Percentiles rank a stretch among this genome's conserved stretches.
Evolutionary conservation across 164 flowering plant genomes (phyloP).

Genomic region (Berberis vulgaris): DNA sequence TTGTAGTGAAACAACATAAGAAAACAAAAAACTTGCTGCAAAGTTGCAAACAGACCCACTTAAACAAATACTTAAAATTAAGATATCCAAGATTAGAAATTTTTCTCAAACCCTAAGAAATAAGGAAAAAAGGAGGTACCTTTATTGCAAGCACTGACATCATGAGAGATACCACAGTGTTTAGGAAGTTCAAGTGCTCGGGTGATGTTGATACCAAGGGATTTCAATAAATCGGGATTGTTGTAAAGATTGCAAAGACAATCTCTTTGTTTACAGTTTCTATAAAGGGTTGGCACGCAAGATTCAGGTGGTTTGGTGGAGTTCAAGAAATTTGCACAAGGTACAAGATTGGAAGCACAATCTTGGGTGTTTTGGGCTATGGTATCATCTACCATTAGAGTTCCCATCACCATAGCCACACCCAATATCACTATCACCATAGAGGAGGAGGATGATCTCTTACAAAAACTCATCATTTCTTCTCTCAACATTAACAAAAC

Average conservation of each 20-base stretch:
- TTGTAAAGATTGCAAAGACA: slow-evolving; percentile 57
- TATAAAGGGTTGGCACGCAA: slow-evolving; percentile 42
- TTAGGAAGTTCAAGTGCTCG: slow-evolving; percentile 34
- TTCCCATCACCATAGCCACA: slow-evolving; percentile 11
- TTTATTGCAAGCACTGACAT: slow-evolving; percentile 19
- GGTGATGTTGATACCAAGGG: slow-evolving; percentile 26
- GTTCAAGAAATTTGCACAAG: slow-evolving; percentile 35
- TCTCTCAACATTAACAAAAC: too few relatives aligned
- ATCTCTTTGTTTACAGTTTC: slow-evolving; percentile 27
- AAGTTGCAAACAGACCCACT: too few relatives aligned
- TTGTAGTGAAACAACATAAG: too few relatives aligned
- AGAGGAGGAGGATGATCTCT: not conserved
- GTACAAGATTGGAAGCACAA: slow-evolving; percentile 35
- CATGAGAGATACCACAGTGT: slow-evolving; percentile 25
- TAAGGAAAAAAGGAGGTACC: not conserved
- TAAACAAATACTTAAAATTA: too few relatives aligned
- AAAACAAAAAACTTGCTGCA: too few relatives aligned
- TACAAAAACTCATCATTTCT: not conserved
- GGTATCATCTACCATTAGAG: slow-evolving; percentile 1
- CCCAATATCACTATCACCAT: not conserved
- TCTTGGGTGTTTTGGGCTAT: slow-evolving; percentile 18
- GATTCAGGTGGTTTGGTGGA: slow-evolving; percentile 30
- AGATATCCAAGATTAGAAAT: too few relatives aligned
- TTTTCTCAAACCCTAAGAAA: not conserved
- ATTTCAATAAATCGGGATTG: slow-evolving; percentile 17